Evolutionary conservation across 208 protist species (phyloP).

Genomic region (Porcisia hertigi): DNA sequence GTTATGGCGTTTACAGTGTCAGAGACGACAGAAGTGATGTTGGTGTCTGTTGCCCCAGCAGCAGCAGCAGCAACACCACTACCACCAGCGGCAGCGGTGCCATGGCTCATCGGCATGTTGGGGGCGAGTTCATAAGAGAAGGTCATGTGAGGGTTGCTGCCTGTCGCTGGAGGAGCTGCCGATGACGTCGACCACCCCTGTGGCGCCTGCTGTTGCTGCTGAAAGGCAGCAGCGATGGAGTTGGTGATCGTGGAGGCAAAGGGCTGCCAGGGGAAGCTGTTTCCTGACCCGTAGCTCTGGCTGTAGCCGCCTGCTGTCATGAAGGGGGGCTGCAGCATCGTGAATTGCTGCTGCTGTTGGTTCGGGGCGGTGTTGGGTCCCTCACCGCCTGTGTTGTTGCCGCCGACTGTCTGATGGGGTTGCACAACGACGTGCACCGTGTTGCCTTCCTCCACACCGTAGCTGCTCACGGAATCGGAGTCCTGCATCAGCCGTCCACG

Average conservation of each 20-base stretch:
- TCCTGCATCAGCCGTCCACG: constrained; percentile 39
- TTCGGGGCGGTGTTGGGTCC: not conserved
- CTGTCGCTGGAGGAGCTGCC: not conserved
- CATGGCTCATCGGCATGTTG: not conserved
- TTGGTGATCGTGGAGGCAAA: constrained; percentile 22
- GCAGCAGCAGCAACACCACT: not conserved
- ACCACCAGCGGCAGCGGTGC: not conserved
- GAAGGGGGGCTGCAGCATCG: constrained; percentile 3
- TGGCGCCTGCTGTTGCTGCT: constrained; percentile 22
- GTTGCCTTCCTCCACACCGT: constrained; percentile 38
- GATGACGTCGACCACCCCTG: constrained; percentile 8
- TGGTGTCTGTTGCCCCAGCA: not conserved
- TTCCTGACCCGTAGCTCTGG: not conserved
- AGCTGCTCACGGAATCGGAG: constrained; percentile 25
- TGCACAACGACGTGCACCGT: constrained; percentile 52
- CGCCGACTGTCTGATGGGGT: not conserved
- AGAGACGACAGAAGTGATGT: constrained; percentile 1
- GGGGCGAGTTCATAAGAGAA: constrained; percentile 8
- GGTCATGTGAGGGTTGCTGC: not conserved
- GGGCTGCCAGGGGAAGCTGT: constrained; percentile 9
- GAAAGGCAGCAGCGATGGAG: constrained; percentile 15
- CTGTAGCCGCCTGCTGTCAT: not conserved
- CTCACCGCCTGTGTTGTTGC: not conserved
- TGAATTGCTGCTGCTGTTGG: constrained; percentile 18
- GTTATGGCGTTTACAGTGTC: constrained; percentile 10